Base-by-base conservation (phyloP, 345 rosid genomes). In the Dipteronia sinensis region DNA sequence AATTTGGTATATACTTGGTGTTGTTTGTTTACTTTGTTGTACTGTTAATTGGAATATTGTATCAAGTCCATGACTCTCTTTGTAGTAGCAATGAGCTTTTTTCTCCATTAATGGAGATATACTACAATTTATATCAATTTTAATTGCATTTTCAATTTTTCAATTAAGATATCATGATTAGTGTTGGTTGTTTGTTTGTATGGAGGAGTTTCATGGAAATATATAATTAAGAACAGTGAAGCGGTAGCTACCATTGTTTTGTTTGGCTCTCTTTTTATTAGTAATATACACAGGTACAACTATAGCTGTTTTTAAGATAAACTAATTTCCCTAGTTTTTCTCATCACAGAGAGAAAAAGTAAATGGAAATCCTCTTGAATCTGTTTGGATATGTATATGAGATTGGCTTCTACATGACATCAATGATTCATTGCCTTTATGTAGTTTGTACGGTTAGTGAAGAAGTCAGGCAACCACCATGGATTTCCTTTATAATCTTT, bases 381-480 rank as follows among this genome's bases (percentile, higher is more conserved):
- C 20, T 51, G 65, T 53, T 72, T 16, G 49, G 71, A 71, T 70
- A 58, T 19, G 31, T 46, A 55, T 42, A 42, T 42, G 31, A 62
- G 22, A 10, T 40, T 40, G 4, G 47, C 31, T 61, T 66, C 15
- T 63, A n/a, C 22, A 22, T 49, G 62, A 53, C 80, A 61, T 40
- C 76, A 42, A 1, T 31, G 34, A 31, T 34, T 34, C 38, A 42
- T 42, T 67, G 34, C 56, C 38, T 29, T 13, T 25, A 38, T 58
- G n/a, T 58, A 51, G 66, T 42, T 67, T 20, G 34, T 34, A 34
- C 51, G 19, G 59, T 63, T 69, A 68, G 73, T 73, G 75, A 82
- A 75, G 40, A 82, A 78, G 77, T 71, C 79, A 77, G 77, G 55
- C 34, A 59, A n/a, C 2, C 46, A 42, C 69, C 40, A n/a, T 63